phyloP scores from a whole-genome alignment of 2,329 filamentous ascomycete species.

The Pseudogymnoascus sp. region DNA sequence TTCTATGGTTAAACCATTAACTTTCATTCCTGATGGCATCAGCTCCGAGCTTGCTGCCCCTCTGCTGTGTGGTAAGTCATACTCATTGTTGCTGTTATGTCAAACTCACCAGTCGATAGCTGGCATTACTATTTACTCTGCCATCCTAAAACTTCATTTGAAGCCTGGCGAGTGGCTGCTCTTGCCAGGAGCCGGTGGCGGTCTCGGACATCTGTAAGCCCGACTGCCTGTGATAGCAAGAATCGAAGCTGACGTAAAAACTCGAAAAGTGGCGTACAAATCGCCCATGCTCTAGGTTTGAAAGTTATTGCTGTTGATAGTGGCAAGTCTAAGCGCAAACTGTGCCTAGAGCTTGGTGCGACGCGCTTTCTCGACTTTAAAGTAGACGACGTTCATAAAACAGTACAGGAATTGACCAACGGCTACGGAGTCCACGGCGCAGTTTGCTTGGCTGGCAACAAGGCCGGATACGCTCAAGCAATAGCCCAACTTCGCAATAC shows the following conservation, averaged over 20 bases:
- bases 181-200: background rate
- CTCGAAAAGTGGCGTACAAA: background rate
- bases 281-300: background rate
- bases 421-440: background rate
- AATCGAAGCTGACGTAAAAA: background rate
- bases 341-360: background rate
- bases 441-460: background rate
- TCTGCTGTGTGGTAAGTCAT: slow-evolving; percentile 1
- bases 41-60: background rate
- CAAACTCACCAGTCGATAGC: background rate
- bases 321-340: background rate
- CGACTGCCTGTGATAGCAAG: background rate
- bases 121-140: background rate
- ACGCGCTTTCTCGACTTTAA: background rate
- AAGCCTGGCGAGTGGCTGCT: background rate
- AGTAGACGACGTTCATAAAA: background rate
- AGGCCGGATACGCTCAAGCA: background rate
- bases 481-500: background rate
- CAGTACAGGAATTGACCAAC: background rate
- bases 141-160: background rate
- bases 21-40: background rate
- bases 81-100: background rate
- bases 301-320: background rate
- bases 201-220: background rate
- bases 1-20: background rate